phyloP scores from a whole-genome alignment of 2,329 filamentous ascomycete species.

The Coniochaeta sp. region DNA sequence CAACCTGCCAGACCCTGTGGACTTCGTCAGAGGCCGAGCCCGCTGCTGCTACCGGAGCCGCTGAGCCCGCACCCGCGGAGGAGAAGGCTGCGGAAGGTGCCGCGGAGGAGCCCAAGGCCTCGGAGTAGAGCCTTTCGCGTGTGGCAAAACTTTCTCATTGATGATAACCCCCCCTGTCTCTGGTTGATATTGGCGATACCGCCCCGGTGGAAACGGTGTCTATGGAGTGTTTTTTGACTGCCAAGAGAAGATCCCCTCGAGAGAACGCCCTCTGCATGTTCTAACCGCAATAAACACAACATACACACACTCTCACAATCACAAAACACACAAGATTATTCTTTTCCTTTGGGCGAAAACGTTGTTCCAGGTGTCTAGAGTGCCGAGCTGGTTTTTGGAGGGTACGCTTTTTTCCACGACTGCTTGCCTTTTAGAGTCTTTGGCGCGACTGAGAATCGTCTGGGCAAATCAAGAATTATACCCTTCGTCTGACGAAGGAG shows the following conservation, averaged over 20 bases:
- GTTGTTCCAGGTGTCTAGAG: constrained; percentile 23
- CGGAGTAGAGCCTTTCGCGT: constrained; percentile 23
- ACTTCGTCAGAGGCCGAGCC: constrained; percentile 97
- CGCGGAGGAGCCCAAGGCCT: constrained; percentile 61
- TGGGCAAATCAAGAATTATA: constrained; percentile 38
- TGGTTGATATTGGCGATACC: constrained; percentile 30
- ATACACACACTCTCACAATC: constrained; percentile 38
- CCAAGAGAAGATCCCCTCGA: constrained; percentile 41
- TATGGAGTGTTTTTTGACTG: constrained; percentile 47
- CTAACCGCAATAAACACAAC: constrained; percentile 31
- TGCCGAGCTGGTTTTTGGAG: constrained; percentile 34
- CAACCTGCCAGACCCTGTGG: constrained; percentile 75
- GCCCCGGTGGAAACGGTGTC: constrained; percentile 49
- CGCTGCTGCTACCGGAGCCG: constrained; percentile 46
- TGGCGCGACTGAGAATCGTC: constrained; percentile 35
- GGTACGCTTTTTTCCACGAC: constrained; percentile 24
- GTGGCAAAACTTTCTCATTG: constrained; percentile 18
- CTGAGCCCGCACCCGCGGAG: constrained; percentile 48
- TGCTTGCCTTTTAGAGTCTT: constrained; percentile 49
- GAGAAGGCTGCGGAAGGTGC: constrained; percentile 46
- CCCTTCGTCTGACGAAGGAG: constrained; percentile 11
- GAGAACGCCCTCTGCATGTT: constrained; percentile 37
- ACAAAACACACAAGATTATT: constrained; percentile 1
- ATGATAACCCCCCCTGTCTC: constrained; percentile 27
- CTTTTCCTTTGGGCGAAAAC: constrained; percentile 3